Conservation (phyloP, 495 filamentous ascomycete species). For the Emericellopsis terricola region DNA sequence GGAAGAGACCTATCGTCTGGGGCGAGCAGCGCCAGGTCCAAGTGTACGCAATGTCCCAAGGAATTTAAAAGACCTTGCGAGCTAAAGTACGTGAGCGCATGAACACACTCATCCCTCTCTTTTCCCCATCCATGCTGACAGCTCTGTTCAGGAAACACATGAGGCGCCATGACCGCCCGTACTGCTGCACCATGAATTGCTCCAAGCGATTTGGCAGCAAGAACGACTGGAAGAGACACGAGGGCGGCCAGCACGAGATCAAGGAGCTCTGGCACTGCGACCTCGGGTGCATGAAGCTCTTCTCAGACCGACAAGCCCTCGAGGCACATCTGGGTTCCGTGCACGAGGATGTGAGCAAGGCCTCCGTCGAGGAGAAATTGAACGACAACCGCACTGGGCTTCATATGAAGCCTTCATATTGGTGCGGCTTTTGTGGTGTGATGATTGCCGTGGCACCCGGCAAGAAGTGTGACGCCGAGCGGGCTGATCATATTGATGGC, state of each 20-base stretch:
- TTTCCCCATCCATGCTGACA: background rate
- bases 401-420: constrained; percentile 55
- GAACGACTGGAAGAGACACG: constrained; percentile 94
- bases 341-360: constrained; percentile 26
- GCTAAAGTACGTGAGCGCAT: constrained; percentile 38
- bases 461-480: constrained; percentile 48
- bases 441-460: constrained; percentile 37
- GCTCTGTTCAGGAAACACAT: constrained; percentile 51
- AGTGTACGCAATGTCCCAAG: constrained; percentile 27
- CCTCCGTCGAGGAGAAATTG: constrained; percentile 25
- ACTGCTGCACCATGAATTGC: constrained; percentile 73
- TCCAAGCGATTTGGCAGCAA: constrained; percentile 75
- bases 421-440: constrained; percentile 73
- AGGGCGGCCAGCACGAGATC: constrained; percentile 71
- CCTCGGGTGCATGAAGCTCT: constrained; percentile 35
- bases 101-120: background rate
- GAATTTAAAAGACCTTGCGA: constrained; percentile 42
- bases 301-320: constrained; percentile 44
- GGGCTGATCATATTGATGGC: constrained; percentile 76
- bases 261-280: constrained; percentile 64
- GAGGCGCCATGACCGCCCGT: constrained; percentile 74
- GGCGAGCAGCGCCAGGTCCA: too few relatives aligned
- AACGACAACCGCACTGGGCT: constrained; percentile 43
- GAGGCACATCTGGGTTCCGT: constrained; percentile 35
- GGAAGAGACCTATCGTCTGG: too few relatives aligned